Conservation (phyloP, 176 grass and related monocot species). For the Avena atlantica region DNA sequence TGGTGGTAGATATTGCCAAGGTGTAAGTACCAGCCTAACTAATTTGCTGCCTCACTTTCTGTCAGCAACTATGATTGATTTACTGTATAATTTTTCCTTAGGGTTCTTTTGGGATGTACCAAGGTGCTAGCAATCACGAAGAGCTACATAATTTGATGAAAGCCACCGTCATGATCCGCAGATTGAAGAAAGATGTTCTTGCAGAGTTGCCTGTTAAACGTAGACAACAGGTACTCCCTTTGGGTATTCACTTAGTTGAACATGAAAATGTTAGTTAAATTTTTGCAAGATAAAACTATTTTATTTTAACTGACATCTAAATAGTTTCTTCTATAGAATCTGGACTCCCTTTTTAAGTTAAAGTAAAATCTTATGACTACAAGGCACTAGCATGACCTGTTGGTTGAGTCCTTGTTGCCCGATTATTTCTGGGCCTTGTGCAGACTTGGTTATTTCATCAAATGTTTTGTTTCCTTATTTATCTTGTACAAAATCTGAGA, state of each 20-base stretch:
- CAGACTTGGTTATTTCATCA: conserved; percentile 5
- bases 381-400: conserved; percentile 9
- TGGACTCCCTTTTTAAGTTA: background rate
- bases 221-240: conserved; percentile 75
- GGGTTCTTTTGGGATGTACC: conserved; percentile 75
- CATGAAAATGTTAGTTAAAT: conserved; percentile 1
- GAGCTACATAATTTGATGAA: conserved; percentile 98
- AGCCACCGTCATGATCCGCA: conserved; percentile 94
- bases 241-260: background rate
- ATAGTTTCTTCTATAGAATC: conserved; percentile 11
- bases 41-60: conserved; percentile 41
- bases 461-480: background rate
- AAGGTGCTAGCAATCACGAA: conserved; percentile 98
- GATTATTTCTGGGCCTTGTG: conserved; percentile 36
- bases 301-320: background rate
- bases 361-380: background rate
- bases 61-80: conserved; percentile 32
- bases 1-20: conserved; percentile 90
- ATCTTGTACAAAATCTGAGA: conserved; percentile 17
- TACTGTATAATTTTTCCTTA: conserved; percentile 46
- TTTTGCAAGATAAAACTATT: background rate
- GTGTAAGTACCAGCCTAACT: conserved; percentile 71
- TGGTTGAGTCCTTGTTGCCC: background rate
- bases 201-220: conserved; percentile 82
- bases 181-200: conserved; percentile 96